A percentile compares a stretch with the other conserved stretches of the same genome.
Evolutionary conservation across 2,329 filamentous ascomycete genomes (phyloP).

Genomic region (Colletotrichum sp.): DNA sequence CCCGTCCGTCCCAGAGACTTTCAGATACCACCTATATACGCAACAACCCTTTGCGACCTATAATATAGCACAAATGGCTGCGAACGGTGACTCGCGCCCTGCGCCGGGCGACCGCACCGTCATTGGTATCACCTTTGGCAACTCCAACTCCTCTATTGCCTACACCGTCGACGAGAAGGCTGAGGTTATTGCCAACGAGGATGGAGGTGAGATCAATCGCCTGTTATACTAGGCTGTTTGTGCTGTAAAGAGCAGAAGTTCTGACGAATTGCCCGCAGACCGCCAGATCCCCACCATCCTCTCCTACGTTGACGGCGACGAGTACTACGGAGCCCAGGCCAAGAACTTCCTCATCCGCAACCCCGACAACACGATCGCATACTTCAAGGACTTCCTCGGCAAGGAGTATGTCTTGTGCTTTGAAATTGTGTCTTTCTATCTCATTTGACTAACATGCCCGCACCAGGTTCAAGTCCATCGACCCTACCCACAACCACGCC

Average conservation of each 20-base stretch:
- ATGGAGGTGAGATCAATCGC: constrained; percentile 65
- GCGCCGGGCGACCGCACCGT: constrained; percentile 68
- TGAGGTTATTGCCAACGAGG: constrained; percentile 98
- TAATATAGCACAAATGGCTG: constrained; percentile 44
- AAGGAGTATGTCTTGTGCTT: constrained; percentile 72
- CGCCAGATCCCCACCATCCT: constrained; percentile 95
- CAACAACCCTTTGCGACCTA: constrained; percentile 11
- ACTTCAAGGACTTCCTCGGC: constrained; percentile 94
- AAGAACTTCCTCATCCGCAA: constrained; percentile 95
- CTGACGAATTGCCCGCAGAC: constrained; percentile 58
- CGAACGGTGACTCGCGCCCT: constrained; percentile 46
- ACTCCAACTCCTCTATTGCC: constrained; percentile 97
- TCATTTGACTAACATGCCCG: constrained; percentile 23
- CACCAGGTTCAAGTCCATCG: constrained; percentile 86
- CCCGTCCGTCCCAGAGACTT: background rate
- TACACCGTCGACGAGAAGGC: constrained; percentile 92
- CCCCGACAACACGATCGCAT: constrained; percentile 89
- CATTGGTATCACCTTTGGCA: constrained; percentile 98
- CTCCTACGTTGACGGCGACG: constrained; percentile 94
- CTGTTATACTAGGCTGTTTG: constrained; percentile 46
- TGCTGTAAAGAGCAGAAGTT: background rate
- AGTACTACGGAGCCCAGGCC: constrained; percentile 95
- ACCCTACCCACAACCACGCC: constrained; percentile 92
- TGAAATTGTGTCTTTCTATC: background rate
- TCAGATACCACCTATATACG: background rate